These are phyloP conservation scores for Begonia peltatifolia DNA, from an alignment of 306 rosid genomes.

Conservation along the genomic window DNA sequence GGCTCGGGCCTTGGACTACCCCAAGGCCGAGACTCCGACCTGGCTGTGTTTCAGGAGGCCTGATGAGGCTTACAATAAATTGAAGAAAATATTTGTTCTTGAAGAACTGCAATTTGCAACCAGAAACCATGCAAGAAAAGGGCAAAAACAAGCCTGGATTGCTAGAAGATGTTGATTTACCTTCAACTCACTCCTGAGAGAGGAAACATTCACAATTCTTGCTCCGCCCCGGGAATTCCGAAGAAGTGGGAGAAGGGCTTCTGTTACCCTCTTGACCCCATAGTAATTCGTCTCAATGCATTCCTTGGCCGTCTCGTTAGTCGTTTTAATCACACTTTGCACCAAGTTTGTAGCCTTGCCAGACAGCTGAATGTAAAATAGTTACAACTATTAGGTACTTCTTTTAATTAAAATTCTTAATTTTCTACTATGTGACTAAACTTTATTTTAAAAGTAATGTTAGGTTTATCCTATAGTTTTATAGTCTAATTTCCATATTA, in stretches of 20 bases:
- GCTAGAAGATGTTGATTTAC: slow-evolving; percentile 10
- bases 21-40: too few species aligned
- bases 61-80: too few species aligned
- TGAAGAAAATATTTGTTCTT: too few species aligned
- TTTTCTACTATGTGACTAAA: too few species aligned
- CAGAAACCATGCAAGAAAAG: background rate
- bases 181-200: slow-evolving; percentile 42
- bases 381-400: too few species aligned
- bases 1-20: too few species aligned
- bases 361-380: slow-evolving; percentile 20
- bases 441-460: too few species aligned
- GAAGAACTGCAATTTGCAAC: too few species aligned
- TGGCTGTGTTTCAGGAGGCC: too few species aligned
- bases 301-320: slow-evolving; percentile 29
- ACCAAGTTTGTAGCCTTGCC: slow-evolving; percentile 20
- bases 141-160: background rate
- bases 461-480: too few species aligned
- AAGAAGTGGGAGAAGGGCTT: slow-evolving; percentile 42
- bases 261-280: slow-evolving; percentile 37
- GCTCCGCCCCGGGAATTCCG: slow-evolving; percentile 29
- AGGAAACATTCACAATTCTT: slow-evolving; percentile 42
- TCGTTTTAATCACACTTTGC: slow-evolving; percentile 20
- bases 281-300: slow-evolving; percentile 40
- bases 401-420: too few species aligned
- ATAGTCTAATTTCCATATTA: too few species aligned